Evolutionary conservation across 805 yeast genomes (phyloP), one percentile per base, ranked within the genome.

Genomic region (Kodamaea nitidulidarum): DNA sequence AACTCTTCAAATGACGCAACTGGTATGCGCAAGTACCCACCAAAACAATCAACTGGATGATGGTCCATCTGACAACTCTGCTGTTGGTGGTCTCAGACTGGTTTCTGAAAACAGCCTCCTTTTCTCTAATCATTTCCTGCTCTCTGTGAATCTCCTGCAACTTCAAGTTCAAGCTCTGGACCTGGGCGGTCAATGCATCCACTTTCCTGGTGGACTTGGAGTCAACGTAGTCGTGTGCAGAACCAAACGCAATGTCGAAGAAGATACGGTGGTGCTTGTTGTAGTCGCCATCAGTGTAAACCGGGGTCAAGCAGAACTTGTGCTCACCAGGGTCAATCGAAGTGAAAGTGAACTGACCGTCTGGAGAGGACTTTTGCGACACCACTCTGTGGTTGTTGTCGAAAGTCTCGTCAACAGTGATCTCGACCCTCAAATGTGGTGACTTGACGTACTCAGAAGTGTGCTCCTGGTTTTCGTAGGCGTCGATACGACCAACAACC

Each of bases 301-400:
- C 50, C 18, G 80, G 78, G 15, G 63, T 65, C 50, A 88, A 66
- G 64, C 97, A 88, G 51, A 90, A 73, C 52, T 74, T 73, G 69
- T 88, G 96, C 58, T 85, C 95, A 27, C 96, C 96, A 8, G 82
- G 68, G 39, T 84, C 95, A 33, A 79, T 65, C 1, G 96, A 84
- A 9, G 90, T 82, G 68, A 86, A 88, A 21, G 88, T 73, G 60
- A 87, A 84, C 45, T 81, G 81, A 11, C 88, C 85, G 28, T 59
- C 61, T 9, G 85, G 65, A 2, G 71, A 48, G 18, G 80, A 77
- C 52, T 71, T 77, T 59, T 87, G 95, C 43, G 71, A 60, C 26
- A 80, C 81, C 17, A 88, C 95, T 42, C 81, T 71, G 60, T 90
- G 91, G 60, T 84, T 76, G 56, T 81, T 79, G 63, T 88, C 95